phyloP scores from a whole-genome alignment of 148 eudicot genomes.

The Polygonum aviculare region DNA sequence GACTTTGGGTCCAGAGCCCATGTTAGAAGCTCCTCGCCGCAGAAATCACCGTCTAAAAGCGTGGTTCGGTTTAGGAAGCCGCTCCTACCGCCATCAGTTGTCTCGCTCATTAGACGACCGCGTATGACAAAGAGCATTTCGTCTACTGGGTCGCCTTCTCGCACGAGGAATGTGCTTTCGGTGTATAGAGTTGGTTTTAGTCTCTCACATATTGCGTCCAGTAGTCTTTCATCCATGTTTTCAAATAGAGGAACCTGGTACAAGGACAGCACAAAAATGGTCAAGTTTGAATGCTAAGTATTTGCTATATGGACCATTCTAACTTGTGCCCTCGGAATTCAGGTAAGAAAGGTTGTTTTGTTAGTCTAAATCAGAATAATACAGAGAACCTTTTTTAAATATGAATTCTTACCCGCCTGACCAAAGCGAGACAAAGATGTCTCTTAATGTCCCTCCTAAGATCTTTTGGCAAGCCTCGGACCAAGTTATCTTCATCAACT shows the following conservation, averaged over 20 bases:
- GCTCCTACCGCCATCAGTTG: constrained; percentile 11
- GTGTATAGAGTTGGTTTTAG: constrained; percentile 5
- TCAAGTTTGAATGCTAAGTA: not conserved
- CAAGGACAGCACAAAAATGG: not conserved
- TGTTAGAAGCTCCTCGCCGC: constrained; percentile 12
- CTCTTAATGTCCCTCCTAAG: constrained; percentile 9
- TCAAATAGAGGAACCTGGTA: constrained; percentile 10
- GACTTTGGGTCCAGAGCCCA: constrained; percentile 13
- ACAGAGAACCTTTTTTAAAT: no score
- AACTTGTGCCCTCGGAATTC: no score
- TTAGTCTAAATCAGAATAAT: no score
- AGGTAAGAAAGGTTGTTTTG: no score
- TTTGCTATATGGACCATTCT: no score
- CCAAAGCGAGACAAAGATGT: constrained; percentile 12
- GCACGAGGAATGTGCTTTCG: constrained; percentile 8
- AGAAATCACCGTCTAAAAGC: constrained; percentile 5
- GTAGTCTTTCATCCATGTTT: constrained; percentile 12
- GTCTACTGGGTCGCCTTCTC: constrained; percentile 11
- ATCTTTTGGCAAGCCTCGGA: not conserved
- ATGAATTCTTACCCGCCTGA: constrained; percentile 1
- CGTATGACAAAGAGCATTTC: constrained; percentile 12
- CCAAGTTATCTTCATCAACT: constrained; percentile 7
- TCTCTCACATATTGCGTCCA: constrained; percentile 13
- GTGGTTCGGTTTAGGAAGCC: constrained; percentile 11
- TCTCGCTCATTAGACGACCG: constrained; percentile 7